A percentile compares a stretch with the other conserved stretches of the same genome.
phyloP scores from a whole-genome alignment of 1,139 yeast species.

The Yamadazyma oceani region DNA sequence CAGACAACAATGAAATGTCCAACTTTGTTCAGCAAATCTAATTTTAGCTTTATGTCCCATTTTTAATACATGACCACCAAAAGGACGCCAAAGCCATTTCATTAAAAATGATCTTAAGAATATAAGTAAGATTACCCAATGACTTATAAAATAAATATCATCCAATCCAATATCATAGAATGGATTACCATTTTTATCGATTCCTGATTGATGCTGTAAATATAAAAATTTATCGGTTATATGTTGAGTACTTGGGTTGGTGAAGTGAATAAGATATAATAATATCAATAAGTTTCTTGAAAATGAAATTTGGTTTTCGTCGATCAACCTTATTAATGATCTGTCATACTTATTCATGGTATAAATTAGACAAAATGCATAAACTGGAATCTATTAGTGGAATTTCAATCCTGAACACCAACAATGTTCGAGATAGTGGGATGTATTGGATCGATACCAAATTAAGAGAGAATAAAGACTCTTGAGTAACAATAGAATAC shows the following conservation, averaged over 20 bases:
- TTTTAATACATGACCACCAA: conserved; percentile 47
- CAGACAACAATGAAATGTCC: conserved; percentile 68
- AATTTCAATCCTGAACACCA: no score
- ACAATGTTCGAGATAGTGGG: no score
- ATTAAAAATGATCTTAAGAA: conserved; percentile 61
- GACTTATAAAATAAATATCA: conserved; percentile 56
- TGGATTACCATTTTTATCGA: conserved; percentile 16
- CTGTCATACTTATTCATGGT: neutral
- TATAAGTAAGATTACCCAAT: conserved; percentile 57
- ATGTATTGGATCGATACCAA: no score
- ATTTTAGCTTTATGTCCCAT: conserved; percentile 55
- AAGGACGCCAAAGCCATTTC: conserved; percentile 57
- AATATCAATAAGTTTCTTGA: conserved; percentile 30
- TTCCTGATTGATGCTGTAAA: conserved; percentile 45
- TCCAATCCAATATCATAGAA: conserved; percentile 55
- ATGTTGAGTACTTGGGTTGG: conserved; percentile 19
- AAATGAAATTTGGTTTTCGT: conserved; percentile 40
- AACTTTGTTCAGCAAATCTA: conserved; percentile 85
- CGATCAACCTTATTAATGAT: conserved; percentile 19
- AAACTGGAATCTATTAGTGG: neutral
- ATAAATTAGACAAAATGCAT: neutral
- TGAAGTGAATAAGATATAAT: conserved; percentile 28
- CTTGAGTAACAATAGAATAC: no score
- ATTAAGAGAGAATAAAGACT: no score
- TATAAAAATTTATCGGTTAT: conserved; percentile 45